Base-by-base conservation (phyloP, 345 rosid genomes). In the Ricinus communis region DNA sequence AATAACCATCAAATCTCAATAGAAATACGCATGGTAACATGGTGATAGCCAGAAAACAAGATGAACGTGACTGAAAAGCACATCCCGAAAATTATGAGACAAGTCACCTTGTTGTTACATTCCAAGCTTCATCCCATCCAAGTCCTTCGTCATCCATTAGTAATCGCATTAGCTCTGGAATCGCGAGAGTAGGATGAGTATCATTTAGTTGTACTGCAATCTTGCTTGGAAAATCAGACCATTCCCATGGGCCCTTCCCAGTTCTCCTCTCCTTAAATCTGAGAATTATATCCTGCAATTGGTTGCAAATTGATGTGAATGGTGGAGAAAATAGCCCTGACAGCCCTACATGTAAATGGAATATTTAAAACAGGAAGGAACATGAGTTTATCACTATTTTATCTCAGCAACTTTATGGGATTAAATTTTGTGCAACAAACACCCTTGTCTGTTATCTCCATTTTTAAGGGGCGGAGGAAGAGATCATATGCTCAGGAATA, bases 41-140 rank as follows among this genome's bases (percentile, higher is more conserved):
- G 38, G 22, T 38, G 45, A 63, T 10, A 55, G 19, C 72, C 51
- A 53, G 22, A 71, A 69, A 69, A 64, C 56, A 19, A 36, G 62
- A 47, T 9, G 27, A 2, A 24, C 21, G 22, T 53, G 36, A n/a
- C n/a, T 52, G 15, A 67, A 36, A 46, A 15, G 46, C 31, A 68
- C 11, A 49, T 45, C 46, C 51, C 21, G 12, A 43, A 58, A 49
- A 71, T 43, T 47, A 65, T 49, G 53, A 46, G 53, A 62, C 27
- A 46, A 60, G 51, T 40, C 72, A 94, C 98, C 80, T 87, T 40
- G 89, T 79, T 31, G 91, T 91, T 59, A 94, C 87, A 80, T 90
- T 92, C 98, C 97, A 94, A 62, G 98, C 96, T 71, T 91, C 98
- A 62, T 94, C 98, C 98, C 98, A 94, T 49, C 98, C 96, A 68